Evolutionary conservation across 2,329 filamentous ascomycete genomes (phyloP).

Genomic region (Aciculosporium take): DNA sequence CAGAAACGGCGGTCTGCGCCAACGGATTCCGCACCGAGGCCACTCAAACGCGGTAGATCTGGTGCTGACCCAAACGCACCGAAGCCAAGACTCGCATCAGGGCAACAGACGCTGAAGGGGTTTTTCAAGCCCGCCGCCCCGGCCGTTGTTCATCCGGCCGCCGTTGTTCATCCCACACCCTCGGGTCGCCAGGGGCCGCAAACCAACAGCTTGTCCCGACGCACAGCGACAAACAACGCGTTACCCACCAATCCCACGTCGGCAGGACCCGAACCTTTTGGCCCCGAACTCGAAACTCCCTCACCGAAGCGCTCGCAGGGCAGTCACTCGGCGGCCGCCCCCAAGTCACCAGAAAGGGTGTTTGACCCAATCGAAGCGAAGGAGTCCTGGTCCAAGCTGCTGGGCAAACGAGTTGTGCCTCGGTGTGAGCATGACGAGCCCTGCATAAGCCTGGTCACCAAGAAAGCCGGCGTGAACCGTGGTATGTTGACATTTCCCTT

Average conservation of each 20-base stretch:
- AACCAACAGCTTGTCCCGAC: not conserved
- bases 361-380: conserved; percentile 60
- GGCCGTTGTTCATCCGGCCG: conserved; percentile 5
- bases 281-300: not conserved
- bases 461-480: conserved; percentile 75
- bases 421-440: conserved; percentile 80
- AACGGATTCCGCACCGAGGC: not conserved
- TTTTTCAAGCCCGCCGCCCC: conserved; percentile 53
- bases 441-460: conserved; percentile 71
- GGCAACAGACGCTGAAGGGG: conserved; percentile 51
- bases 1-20: conserved; percentile 1
- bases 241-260: not conserved
- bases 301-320: not conserved
- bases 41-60: conserved; percentile 15
- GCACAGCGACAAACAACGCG: not conserved
- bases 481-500: conserved; percentile 34
- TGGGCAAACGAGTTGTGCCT: conserved; percentile 60
- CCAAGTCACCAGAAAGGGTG: conserved; percentile 23
- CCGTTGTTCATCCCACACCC: not conserved
- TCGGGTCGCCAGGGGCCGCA: not conserved
- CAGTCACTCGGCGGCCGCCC: not conserved
- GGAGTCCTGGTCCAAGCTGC: conserved; percentile 74
- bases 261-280: not conserved
- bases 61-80: conserved; percentile 9
- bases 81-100: conserved; percentile 19